phyloP scores from a whole-genome alignment of 495 filamentous ascomycete species.

The Collariella sp. region DNA sequence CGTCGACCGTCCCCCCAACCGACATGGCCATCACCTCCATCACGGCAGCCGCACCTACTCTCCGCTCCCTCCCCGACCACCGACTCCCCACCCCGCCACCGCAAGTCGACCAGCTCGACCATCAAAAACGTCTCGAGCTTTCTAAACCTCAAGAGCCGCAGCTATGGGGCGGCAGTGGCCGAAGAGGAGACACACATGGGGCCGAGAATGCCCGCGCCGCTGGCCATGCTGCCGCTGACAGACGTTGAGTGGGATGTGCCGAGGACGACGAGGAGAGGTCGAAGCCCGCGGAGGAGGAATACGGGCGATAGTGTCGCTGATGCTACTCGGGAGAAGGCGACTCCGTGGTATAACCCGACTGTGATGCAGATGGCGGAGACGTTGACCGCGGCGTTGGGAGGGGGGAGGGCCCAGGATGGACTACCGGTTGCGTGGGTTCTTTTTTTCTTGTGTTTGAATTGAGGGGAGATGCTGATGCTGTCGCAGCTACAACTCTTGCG shows the following conservation, averaged over 20 bases:
- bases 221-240: constrained; percentile 8
- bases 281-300: background rate
- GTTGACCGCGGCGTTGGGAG: constrained; percentile 29
- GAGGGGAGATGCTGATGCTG: background rate
- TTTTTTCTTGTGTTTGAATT: background rate
- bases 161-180: background rate
- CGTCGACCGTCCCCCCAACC: too few relatives aligned
- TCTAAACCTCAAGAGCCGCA: background rate
- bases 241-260: background rate
- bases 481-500: constrained; percentile 32
- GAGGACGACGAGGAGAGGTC: background rate
- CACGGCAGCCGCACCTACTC: background rate
- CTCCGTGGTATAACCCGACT: constrained; percentile 32
- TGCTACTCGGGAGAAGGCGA: background rate
- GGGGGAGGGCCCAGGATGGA: constrained; percentile 15
- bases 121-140: background rate
- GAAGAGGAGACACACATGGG: background rate
- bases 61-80: background rate
- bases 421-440: constrained; percentile 24
- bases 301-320: background rate
- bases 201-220: background rate
- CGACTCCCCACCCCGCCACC: background rate
- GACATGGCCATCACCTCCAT: background rate
- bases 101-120: constrained; percentile 2
- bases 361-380: constrained; percentile 38